Percentiles rank a stretch among this genome's conserved stretches.
Evolutionary conservation across 2,329 filamentous ascomycete species (phyloP).

Genomic region (Aspergillus udagawae): DNA sequence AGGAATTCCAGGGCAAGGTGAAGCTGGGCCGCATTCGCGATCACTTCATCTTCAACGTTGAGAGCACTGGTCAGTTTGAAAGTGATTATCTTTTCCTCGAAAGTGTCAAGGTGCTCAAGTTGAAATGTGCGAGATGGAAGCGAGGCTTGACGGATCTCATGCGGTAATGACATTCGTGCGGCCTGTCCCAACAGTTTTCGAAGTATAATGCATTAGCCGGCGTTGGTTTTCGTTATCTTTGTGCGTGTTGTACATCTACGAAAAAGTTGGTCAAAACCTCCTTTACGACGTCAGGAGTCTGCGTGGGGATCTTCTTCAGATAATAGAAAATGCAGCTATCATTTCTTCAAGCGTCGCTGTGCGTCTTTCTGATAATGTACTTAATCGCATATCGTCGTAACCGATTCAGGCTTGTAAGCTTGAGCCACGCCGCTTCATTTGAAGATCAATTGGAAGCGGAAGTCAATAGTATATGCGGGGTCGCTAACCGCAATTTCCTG

Average conservation of each 20-base stretch:
- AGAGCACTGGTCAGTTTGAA: constrained; percentile 92
- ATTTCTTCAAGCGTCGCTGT: constrained; percentile 12
- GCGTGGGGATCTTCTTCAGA: constrained; percentile 25
- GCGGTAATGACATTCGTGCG: constrained; percentile 23
- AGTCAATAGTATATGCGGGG: constrained; percentile 76
- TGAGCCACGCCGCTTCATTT: constrained; percentile 15
- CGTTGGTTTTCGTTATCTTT: constrained; percentile 31
- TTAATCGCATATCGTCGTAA: constrained; percentile 10
- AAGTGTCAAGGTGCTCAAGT: constrained; percentile 76
- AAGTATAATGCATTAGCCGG: constrained; percentile 36
- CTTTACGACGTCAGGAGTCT: constrained; percentile 31
- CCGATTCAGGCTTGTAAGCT: constrained; percentile 1
- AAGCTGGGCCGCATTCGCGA: constrained; percentile 85
- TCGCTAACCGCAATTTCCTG: constrained; percentile 92
- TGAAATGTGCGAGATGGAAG: constrained; percentile 63
- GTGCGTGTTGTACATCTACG: constrained; percentile 33
- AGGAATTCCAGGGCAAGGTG: constrained; percentile 93
- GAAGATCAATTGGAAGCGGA: constrained; percentile 57
- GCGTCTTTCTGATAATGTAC: constrained; percentile 11
- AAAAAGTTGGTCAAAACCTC: constrained; percentile 31
- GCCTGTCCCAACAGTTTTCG: constrained; percentile 6
- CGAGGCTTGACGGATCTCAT: constrained; percentile 42
- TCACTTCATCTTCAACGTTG: constrained; percentile 95
- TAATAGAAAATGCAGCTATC: constrained; percentile 26
- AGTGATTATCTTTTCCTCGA: constrained; percentile 93